These are phyloP conservation scores for Jamesozyma lodderae DNA, from an alignment of 805 yeast genomes.

Conservation along the genomic window DNA sequence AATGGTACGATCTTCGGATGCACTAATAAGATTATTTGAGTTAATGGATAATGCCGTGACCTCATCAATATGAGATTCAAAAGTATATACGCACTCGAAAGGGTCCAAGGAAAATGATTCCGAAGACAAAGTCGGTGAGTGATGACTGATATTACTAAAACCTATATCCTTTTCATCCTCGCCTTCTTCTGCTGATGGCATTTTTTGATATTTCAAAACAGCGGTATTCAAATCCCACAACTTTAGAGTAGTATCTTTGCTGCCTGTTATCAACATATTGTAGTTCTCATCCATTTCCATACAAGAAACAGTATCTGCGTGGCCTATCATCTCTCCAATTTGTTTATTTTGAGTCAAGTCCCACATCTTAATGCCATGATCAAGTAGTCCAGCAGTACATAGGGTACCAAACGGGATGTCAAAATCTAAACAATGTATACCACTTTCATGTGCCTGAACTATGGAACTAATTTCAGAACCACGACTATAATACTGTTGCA, in stretches of 20 bases:
- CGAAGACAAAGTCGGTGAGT: neutral
- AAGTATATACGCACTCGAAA: constrained; percentile 35
- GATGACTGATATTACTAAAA: constrained; percentile 11
- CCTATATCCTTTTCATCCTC: constrained; percentile 15
- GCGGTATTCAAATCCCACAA: constrained; percentile 45
- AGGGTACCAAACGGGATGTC: constrained; percentile 68
- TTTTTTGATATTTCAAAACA: constrained; percentile 15
- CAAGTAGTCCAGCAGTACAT: constrained; percentile 64
- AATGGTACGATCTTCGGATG: constrained; percentile 62
- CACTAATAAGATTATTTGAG: constrained; percentile 49
- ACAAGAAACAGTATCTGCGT: constrained; percentile 47
- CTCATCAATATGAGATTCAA: constrained; percentile 59
- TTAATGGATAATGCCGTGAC: constrained; percentile 53
- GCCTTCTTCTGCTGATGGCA: constrained; percentile 5
- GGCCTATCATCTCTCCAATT: constrained; percentile 49
- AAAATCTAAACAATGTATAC: constrained; percentile 53
- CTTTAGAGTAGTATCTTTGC: constrained; percentile 52
- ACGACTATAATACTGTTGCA: constrained; percentile 54
- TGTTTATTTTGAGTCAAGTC: constrained; percentile 53
- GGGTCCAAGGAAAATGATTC: neutral
- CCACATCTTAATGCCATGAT: constrained; percentile 77
- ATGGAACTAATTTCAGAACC: constrained; percentile 47
- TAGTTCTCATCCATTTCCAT: constrained; percentile 46
- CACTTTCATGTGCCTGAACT: constrained; percentile 40
- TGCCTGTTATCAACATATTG: constrained; percentile 41